These are phyloP conservation scores for Sonneratia alba DNA, from an alignment of 345 rosid species.

Conservation along the genomic window DNA sequence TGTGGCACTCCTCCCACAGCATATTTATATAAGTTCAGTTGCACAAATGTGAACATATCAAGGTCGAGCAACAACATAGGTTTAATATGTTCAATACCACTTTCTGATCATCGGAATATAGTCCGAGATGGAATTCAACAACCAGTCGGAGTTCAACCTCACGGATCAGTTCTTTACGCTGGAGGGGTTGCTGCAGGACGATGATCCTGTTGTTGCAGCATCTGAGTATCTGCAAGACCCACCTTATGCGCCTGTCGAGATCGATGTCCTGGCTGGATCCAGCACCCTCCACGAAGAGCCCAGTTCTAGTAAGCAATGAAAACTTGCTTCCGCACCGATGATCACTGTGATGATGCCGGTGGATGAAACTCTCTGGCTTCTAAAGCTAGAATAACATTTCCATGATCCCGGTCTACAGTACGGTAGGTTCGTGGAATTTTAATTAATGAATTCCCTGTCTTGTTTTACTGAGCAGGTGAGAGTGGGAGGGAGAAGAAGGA, in stretches of 20 bases:
- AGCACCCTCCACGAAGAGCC: constrained; percentile 20
- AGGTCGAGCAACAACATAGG: not conserved
- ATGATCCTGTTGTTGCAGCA: constrained; percentile 20
- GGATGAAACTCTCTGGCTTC: not conserved
- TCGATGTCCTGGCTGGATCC: constrained; percentile 13
- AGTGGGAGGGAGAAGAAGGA: constrained; percentile 27
- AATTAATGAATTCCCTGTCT: not conserved
- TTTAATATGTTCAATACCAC: constrained; percentile 12
- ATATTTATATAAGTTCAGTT: not conserved
- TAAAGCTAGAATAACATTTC: not conserved
- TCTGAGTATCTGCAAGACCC: constrained; percentile 23
- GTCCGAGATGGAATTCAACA: constrained; percentile 25
- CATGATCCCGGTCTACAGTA: not conserved
- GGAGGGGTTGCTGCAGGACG: constrained; percentile 49
- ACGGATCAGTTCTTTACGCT: constrained; percentile 32
- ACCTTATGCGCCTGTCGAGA: constrained; percentile 23
- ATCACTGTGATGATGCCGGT: not conserved
- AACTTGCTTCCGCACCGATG: not conserved
- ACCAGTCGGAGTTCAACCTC: constrained; percentile 35
- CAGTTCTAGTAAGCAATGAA: constrained; percentile 8
- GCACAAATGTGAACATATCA: not conserved
- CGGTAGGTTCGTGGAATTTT: no score
- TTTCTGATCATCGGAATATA: constrained; percentile 10
- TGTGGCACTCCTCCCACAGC: not conserved
- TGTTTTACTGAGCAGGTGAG: constrained; percentile 14